Conservation (phyloP, 306 rosid species). For the Datisca glomerata region DNA sequence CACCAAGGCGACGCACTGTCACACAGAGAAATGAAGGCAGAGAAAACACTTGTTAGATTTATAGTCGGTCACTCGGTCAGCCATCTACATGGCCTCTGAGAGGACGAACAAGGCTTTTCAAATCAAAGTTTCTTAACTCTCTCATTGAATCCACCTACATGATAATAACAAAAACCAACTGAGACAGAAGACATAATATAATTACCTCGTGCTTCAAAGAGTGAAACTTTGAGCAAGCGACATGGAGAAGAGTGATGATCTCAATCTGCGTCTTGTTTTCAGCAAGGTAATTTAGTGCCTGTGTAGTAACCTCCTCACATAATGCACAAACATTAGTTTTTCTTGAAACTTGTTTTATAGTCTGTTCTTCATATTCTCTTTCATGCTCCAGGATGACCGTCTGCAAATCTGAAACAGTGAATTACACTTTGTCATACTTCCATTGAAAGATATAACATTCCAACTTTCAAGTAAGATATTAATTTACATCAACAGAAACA, state of each 20-base stretch:
- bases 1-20: slow-evolving; percentile 61
- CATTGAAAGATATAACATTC: background rate
- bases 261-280: slow-evolving; percentile 54
- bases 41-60: background rate
- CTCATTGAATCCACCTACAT: background rate
- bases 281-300: slow-evolving; percentile 47
- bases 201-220: slow-evolving; percentile 34
- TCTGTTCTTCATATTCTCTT: no score
- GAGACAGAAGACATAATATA: no score
- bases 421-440: background rate
- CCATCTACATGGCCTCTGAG: no score
- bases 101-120: no score
- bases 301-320: slow-evolving; percentile 48
- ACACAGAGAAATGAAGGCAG: background rate
- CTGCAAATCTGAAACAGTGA: background rate
- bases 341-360: slow-evolving; percentile 5
- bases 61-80: no score
- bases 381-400: background rate
- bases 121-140: background rate
- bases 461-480: background rate
- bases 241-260: slow-evolving; percentile 40
- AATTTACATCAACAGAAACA: background rate
- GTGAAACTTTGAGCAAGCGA: slow-evolving; percentile 26
- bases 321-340: slow-evolving; percentile 36
- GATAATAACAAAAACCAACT: background rate